Conservation (phyloP, 257 asterid species). For the Nicotiana otophora region DNA sequence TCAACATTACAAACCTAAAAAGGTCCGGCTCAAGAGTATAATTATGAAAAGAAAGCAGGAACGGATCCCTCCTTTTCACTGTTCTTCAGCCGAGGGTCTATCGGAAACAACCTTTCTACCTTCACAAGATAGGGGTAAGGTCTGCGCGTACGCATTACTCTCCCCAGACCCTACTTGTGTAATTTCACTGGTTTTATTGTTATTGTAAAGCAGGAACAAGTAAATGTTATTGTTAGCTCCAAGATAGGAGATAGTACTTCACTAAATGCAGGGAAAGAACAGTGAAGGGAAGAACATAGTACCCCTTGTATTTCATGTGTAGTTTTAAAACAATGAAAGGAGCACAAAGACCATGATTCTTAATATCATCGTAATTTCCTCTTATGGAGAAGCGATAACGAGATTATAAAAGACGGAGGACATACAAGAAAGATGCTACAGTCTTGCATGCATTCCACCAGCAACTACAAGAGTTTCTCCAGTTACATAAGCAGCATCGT, state of each 20-base stretch:
- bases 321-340: background rate
- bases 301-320: background rate
- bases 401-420: background rate
- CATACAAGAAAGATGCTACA: conserved; percentile 18
- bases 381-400: background rate
- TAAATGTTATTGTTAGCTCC: background rate
- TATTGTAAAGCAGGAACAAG: background rate
- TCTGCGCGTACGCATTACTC: no score
- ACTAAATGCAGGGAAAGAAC: background rate
- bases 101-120: no score
- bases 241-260: background rate
- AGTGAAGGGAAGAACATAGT: background rate
- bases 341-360: background rate
- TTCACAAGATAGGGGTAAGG: no score
- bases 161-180: no score
- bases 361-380: background rate
- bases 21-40: no score
- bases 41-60: no score
- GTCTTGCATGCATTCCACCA: conserved; percentile 80
- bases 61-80: no score
- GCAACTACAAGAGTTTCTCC: conserved; percentile 83
- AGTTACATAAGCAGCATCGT: conserved; percentile 79
- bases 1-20: no score
- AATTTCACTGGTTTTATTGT: no score
- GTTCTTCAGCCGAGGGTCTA: no score